A percentile compares a stretch with the other conserved stretches of the same genome.
Conservation (phyloP, 768 basidiomycete genomes). For the Phylloporus scabripes region DNA sequence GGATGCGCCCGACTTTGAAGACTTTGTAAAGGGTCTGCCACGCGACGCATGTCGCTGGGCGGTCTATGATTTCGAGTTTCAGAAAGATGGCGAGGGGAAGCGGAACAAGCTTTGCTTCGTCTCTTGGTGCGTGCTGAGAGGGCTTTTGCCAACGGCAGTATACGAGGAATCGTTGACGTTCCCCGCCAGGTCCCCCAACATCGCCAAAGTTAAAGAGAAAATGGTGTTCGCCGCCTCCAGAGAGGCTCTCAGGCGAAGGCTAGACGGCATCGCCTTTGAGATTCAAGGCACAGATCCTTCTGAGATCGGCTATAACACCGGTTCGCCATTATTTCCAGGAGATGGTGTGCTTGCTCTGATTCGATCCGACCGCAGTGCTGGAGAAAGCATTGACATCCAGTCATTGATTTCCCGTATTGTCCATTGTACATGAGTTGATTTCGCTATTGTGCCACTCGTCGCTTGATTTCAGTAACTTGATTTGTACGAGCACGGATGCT, state of each 20-base stretch:
- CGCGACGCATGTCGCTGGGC: constrained; percentile 77
- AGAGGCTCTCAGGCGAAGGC: constrained; percentile 64
- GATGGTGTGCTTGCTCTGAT: not conserved
- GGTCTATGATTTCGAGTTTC: constrained; percentile 88
- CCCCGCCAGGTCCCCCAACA: constrained; percentile 72
- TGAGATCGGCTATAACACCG: constrained; percentile 66
- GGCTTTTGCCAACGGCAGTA: no score
- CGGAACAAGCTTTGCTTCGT: constrained; percentile 84
- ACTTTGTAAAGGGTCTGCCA: constrained; percentile 71
- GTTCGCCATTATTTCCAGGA: constrained; percentile 37
- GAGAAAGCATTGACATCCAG: constrained; percentile 14
- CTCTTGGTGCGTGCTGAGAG: constrained; percentile 55
- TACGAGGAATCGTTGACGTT: not conserved
- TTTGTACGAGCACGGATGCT: not conserved
- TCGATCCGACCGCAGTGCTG: constrained; percentile 8
- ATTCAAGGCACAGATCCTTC: constrained; percentile 78
- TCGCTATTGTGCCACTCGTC: not conserved
- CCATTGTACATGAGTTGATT: not conserved
- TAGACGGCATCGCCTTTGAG: constrained; percentile 75
- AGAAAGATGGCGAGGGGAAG: constrained; percentile 54
- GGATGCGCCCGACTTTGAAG: constrained; percentile 50
- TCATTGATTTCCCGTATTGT: constrained; percentile 9
- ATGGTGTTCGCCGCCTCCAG: constrained; percentile 91
- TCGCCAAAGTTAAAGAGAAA: constrained; percentile 81
- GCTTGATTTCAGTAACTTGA: not conserved